phyloP scores from a whole-genome alignment of 805 yeast species.

The Kuraishia capsulata region DNA sequence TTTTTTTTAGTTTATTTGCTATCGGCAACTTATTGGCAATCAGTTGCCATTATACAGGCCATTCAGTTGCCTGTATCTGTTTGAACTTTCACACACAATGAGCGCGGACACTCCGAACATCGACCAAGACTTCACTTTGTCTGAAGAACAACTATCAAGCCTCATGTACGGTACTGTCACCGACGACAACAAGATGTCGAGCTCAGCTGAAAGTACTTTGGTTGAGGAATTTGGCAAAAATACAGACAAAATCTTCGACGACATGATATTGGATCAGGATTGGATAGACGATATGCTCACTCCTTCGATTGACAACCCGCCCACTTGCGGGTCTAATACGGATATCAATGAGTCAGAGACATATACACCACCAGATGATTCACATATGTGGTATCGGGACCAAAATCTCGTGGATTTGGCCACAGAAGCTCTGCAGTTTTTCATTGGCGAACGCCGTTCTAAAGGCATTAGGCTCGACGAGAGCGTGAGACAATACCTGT shows the following conservation, averaged over 20 bases:
- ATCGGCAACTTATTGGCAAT: too few relatives aligned
- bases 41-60: too few relatives aligned
- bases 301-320: not conserved
- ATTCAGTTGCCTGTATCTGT: too few relatives aligned
- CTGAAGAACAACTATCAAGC: too few relatives aligned
- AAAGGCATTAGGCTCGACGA: not conserved
- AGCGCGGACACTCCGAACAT: not conserved
- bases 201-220: not conserved
- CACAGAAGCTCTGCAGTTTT: not conserved
- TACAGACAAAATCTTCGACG: not conserved
- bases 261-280: not conserved
- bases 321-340: too few relatives aligned
- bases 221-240: too few relatives aligned
- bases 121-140: not conserved
- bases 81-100: too few relatives aligned
- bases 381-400: not conserved
- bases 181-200: too few relatives aligned
- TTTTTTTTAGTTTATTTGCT: too few relatives aligned
- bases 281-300: not conserved
- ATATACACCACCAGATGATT: too few relatives aligned
- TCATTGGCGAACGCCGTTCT: not conserved
- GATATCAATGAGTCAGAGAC: too few relatives aligned
- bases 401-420: not conserved
- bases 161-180: too few relatives aligned
- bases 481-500: not conserved